Conservation (phyloP, 2,329 filamentous ascomycete species). For the Calonectria hongkongensis region DNA sequence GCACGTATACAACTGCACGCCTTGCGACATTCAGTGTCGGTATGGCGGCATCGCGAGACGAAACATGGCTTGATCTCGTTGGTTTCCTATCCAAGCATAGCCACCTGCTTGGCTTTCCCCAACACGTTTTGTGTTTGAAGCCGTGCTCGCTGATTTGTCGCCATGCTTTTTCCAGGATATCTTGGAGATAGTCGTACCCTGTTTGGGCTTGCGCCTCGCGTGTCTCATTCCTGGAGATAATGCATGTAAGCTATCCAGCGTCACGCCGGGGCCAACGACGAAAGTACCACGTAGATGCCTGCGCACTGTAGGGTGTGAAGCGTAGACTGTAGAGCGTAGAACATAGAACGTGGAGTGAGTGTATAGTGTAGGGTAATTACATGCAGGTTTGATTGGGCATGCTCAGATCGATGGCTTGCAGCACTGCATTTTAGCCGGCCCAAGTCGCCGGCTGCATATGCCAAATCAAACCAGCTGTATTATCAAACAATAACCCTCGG, state of each 20-base stretch:
- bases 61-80: constrained; percentile 44
- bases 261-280: not conserved
- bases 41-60: constrained; percentile 50
- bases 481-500: constrained; percentile 23
- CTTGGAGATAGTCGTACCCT: not conserved
- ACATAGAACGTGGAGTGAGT: too few relatives aligned
- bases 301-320: constrained; percentile 22
- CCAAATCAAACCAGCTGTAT: constrained; percentile 22
- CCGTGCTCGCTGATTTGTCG: constrained; percentile 17
- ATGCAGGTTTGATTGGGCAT: constrained; percentile 25
- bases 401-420: not conserved
- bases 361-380: constrained; percentile 1
- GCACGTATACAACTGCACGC: constrained; percentile 27
- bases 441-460: not conserved
- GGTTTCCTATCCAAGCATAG: constrained; percentile 27
- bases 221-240: constrained; percentile 23
- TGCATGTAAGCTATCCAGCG: constrained; percentile 22
- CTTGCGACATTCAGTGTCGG: constrained; percentile 52
- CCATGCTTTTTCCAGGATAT: not conserved
- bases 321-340: too few relatives aligned
- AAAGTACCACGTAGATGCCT: not conserved
- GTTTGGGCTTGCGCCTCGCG: not conserved
- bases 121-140: constrained; percentile 16
- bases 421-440: not conserved
- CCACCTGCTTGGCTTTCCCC: constrained; percentile 12